These are phyloP conservation scores for Wickerhamiella sorbophila DNA, from an alignment of 805 yeast species.

Conservation along the genomic window DNA sequence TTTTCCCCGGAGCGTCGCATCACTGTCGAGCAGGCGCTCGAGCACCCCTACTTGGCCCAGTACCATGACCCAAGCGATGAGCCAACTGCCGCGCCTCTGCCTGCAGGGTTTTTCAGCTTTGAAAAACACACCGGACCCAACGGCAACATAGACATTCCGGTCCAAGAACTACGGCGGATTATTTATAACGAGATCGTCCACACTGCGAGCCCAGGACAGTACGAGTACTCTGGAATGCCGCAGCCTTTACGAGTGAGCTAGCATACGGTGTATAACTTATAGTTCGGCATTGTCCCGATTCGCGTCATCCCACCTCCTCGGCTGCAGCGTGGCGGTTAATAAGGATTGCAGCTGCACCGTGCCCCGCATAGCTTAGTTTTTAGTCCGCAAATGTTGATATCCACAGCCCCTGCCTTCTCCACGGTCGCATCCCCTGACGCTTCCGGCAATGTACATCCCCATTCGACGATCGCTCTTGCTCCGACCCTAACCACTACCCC, in stretches of 20 bases:
- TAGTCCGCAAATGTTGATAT: neutral
- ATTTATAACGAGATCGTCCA: slow-evolving; percentile 59
- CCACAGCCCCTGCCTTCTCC: neutral
- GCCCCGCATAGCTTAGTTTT: too few species aligned
- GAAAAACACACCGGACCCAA: slow-evolving; percentile 29
- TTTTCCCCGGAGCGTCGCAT: slow-evolving; percentile 76
- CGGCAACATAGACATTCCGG: slow-evolving; percentile 44
- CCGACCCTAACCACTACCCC: too few species aligned
- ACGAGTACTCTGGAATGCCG: neutral
- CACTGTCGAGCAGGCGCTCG: slow-evolving; percentile 74
- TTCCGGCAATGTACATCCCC: too few species aligned
- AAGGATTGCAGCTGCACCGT: too few species aligned
- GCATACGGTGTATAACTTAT: too few species aligned
- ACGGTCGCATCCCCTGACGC: neutral
- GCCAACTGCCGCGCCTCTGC: slow-evolving; percentile 44
- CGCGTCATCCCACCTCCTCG: too few species aligned
- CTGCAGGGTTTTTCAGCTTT: slow-evolving; percentile 79
- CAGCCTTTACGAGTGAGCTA: too few species aligned
- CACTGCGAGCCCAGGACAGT: slow-evolving; percentile 25
- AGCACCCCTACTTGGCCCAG: slow-evolving; percentile 72
- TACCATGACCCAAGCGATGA: slow-evolving; percentile 95
- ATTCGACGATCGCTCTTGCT: too few species aligned
- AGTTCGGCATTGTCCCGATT: too few species aligned
- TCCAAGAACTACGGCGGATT: slow-evolving; percentile 62
- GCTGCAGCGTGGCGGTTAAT: too few species aligned